These are phyloP conservation scores for Penicillium griseofulvum DNA, from an alignment of 2,329 filamentous ascomycete genomes.

Conservation along the genomic window DNA sequence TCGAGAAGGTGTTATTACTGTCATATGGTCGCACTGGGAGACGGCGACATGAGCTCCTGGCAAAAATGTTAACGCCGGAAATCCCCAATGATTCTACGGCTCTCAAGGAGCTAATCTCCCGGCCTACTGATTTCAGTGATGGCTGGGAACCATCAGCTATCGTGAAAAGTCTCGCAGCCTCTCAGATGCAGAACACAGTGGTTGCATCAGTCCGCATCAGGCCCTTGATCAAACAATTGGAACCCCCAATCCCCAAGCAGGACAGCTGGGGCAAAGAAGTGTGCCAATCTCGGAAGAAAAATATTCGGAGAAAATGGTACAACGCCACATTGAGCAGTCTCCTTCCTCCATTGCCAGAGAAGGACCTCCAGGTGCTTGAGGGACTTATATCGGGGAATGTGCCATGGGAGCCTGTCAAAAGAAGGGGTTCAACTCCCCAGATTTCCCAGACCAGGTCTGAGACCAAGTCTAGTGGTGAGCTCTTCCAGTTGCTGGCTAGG, in stretches of 20 bases:
- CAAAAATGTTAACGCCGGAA: conserved; percentile 30
- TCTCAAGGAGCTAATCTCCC: conserved; percentile 19
- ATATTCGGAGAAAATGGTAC: conserved; percentile 42
- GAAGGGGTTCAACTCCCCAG: conserved; percentile 19
- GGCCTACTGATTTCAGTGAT: conserved; percentile 23
- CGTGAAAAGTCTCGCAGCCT: conserved; percentile 33
- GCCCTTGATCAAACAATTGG: conserved; percentile 23
- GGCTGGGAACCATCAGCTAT: conserved; percentile 37
- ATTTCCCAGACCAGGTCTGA: not conserved
- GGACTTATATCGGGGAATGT: conserved; percentile 33
- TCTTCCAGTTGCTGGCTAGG: conserved; percentile 32
- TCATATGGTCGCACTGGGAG: conserved; percentile 59
- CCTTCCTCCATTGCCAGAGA: conserved; percentile 41
- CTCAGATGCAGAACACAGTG: conserved; percentile 33
- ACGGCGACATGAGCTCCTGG: conserved; percentile 50
- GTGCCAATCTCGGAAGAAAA: conserved; percentile 29
- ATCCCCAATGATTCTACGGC: conserved; percentile 23
- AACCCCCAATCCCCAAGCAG: conserved; percentile 34
- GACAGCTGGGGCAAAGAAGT: conserved; percentile 40
- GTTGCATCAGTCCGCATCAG: conserved; percentile 25
- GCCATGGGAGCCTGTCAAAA: conserved; percentile 31
- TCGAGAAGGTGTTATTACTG: conserved; percentile 53
- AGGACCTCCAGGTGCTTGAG: conserved; percentile 36
- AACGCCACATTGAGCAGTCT: conserved; percentile 27
- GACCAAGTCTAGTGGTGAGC: conserved; percentile 2